Evolutionary conservation across 345 rosid genomes (phyloP).

Genomic region (Eucalyptus regnans): DNA sequence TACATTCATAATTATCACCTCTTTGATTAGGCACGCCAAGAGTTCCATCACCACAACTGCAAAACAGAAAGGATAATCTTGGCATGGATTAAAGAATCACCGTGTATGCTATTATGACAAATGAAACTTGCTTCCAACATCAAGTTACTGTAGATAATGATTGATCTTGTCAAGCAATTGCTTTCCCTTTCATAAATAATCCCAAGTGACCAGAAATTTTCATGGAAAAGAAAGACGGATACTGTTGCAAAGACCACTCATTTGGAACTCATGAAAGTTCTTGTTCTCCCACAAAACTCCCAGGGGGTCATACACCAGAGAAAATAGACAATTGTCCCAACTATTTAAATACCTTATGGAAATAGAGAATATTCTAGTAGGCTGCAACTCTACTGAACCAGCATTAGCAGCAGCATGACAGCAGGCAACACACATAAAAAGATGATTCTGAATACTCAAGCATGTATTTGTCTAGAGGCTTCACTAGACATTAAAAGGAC

Average conservation of each 20-base stretch:
- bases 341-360: neutral
- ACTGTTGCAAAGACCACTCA: neutral
- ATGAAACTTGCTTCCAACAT: neutral
- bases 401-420: neutral
- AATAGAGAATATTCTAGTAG: neutral
- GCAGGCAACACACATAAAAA: neutral
- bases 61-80: neutral
- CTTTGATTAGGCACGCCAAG: conserved; percentile 91
- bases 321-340: neutral
- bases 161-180: neutral
- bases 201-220: neutral
- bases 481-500: neutral
- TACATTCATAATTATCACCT: conserved; percentile 97
- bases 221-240: neutral
- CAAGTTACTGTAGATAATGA: neutral
- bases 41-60: conserved; percentile 96
- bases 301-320: neutral
- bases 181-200: neutral
- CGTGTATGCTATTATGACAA: neutral
- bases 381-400: neutral
- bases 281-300: neutral
- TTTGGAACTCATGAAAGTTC: neutral
- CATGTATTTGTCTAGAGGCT: neutral
- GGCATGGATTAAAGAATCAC: neutral
- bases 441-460: neutral